Conservation (phyloP, 768 basidiomycete genomes). For the Amanita inopinata region DNA sequence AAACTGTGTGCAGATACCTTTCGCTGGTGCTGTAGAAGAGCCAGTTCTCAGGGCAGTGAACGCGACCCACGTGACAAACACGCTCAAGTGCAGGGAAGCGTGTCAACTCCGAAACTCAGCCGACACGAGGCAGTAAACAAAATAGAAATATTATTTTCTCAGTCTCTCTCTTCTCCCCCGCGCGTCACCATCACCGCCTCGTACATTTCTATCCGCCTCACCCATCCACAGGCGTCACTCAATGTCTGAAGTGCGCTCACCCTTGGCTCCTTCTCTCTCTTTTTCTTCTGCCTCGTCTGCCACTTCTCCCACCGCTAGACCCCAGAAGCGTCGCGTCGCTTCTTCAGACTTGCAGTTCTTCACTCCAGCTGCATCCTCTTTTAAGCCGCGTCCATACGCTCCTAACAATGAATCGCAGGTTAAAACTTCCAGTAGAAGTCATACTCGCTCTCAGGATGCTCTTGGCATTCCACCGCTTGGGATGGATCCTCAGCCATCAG, state of each 20-base stretch:
- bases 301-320: constrained; percentile 19
- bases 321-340: constrained; percentile 39
- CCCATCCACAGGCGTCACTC: constrained; percentile 8
- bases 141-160: constrained; percentile 13
- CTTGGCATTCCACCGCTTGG: constrained; percentile 38
- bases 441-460: constrained; percentile 27
- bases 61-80: constrained; percentile 28
- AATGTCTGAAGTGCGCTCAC: constrained; percentile 15
- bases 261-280: constrained; percentile 19
- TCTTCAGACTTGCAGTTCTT: constrained; percentile 50
- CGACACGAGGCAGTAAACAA: constrained; percentile 23
- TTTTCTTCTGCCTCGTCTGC: constrained; percentile 15
- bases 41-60: constrained; percentile 4
- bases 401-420: constrained; percentile 24
- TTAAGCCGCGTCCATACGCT: constrained; percentile 57
- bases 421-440: constrained; percentile 19
- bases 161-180: constrained; percentile 10
- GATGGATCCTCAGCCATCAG: constrained; percentile 62
- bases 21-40: constrained; percentile 34
- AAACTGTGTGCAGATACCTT: constrained; percentile 48
- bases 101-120: constrained; percentile 29
- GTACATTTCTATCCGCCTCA: constrained; percentile 3
- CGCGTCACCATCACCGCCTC: constrained; percentile 14
- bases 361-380: constrained; percentile 51
- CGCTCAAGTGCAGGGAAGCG: no score